phyloP scores from a whole-genome alignment of 352 stramenopile genomes.

The Phytophthora citricola region DNA sequence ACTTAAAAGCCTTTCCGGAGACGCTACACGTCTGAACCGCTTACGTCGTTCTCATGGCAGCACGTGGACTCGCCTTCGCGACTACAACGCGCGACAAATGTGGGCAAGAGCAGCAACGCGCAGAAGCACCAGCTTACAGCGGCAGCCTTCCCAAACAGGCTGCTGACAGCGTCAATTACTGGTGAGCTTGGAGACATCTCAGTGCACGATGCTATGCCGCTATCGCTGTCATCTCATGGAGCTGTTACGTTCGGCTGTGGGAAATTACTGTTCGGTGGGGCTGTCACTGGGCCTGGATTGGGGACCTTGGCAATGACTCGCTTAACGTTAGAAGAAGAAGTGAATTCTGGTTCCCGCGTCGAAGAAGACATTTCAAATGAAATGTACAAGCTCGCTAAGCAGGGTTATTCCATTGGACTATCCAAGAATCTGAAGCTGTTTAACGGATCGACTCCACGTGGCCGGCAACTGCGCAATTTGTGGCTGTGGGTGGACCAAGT shows the following conservation, averaged over 20 bases:
- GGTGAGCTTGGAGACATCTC: slow-evolving; percentile 89
- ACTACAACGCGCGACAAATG: slow-evolving; percentile 26
- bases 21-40: slow-evolving; percentile 78
- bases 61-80: slow-evolving; percentile 43
- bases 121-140: slow-evolving; percentile 49
- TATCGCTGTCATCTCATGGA: slow-evolving; percentile 79
- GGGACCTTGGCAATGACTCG: slow-evolving; percentile 49
- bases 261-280: slow-evolving; percentile 69
- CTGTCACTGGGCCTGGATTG: slow-evolving; percentile 31
- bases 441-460: slow-evolving; percentile 38
- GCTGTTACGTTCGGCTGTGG: slow-evolving; percentile 80
- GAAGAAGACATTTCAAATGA: slow-evolving; percentile 78
- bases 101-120: slow-evolving; percentile 28
- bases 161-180: slow-evolving; percentile 74
- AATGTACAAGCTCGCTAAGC: slow-evolving; percentile 81
- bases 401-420: slow-evolving; percentile 79
- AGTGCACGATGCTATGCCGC: slow-evolving; percentile 86
- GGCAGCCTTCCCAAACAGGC: slow-evolving; percentile 80
- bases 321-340: slow-evolving; percentile 44
- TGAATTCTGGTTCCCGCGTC: slow-evolving; percentile 15
- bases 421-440: slow-evolving; percentile 84
- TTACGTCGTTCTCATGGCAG: slow-evolving; percentile 87
- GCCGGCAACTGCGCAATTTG: slow-evolving; percentile 64
- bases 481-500: slow-evolving; percentile 90
- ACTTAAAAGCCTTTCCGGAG: slow-evolving; percentile 81